Evolutionary conservation across 2,329 filamentous ascomycete species (phyloP), one percentile per base, ranked within the genome.

Genomic region (Chrysoporthe cubensis): DNA sequence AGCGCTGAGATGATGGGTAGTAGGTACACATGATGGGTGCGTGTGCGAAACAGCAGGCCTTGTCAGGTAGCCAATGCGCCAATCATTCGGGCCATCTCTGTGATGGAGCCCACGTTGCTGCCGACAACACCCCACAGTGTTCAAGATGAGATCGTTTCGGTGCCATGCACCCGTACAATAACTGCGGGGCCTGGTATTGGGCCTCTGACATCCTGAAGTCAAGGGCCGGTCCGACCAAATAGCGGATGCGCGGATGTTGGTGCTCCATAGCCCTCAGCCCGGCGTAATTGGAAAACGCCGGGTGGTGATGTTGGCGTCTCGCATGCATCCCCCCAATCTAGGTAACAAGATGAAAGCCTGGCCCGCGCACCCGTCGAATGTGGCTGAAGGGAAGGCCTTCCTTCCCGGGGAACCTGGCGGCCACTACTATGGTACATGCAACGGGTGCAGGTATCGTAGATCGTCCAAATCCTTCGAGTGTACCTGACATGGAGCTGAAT

Each of bases 361-460:
- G 54, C 54, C 54, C n/a, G 11, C 50, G 26, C 54, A 57, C 16
- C 54, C 16, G 54, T 40, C 13, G 16, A 43, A 26, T 26, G 50
- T 56, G 50, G 62, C 40, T 46, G 50, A 14, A 44, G 21, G 37
- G 34, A 21, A 43, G n/a, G 8, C 21, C n/a, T 64, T 56, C 37
- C 50, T 64, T 56, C 46, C 62, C 50, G 48, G 7, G 21, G 21
- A 34, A 40, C 62, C 62, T 57, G 9, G 50, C 21, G 7, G 40
- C 48, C 57, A 67, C 65, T 40, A 40, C 26, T 26, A 26, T 26
- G 26, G 26, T 37, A 37, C 54, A 57, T 57, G 54, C 54, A 34
- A 37, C 66, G 59, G 65, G 58, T 69, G 62, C 68, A 65, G 43
- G 65, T 34, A 65, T 69, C 65, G 68, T 65, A 63, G 68, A 69